These are phyloP conservation scores for Coelastrella sp. DNA, from an alignment of 139 green algal genomes.

Conservation along the genomic window DNA sequence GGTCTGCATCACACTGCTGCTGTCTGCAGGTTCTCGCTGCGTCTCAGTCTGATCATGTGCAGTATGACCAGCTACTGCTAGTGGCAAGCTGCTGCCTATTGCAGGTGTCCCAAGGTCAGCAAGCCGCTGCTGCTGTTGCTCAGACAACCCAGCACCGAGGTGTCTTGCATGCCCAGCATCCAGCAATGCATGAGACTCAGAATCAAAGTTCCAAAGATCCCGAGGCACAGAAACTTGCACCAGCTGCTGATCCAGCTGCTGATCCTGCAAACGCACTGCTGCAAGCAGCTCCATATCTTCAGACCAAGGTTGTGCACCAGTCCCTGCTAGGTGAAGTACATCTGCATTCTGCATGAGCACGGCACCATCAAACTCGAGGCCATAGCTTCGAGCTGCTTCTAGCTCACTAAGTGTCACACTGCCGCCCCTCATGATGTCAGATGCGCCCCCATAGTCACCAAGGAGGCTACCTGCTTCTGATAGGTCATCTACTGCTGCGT, in stretches of 20 bases:
- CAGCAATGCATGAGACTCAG: no score
- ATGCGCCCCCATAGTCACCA: background rate
- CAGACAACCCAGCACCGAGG: background rate
- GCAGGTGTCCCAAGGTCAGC: background rate
- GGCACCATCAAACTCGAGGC: conserved; percentile 27
- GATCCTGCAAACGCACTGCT: conserved; percentile 26
- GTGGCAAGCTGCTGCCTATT: background rate
- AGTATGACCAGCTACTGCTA: background rate
- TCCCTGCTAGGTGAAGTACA: background rate
- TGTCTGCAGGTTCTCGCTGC: background rate
- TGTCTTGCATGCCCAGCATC: background rate
- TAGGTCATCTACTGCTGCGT: no score
- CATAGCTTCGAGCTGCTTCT: conserved; percentile 8
- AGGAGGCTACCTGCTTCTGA: conserved; percentile 1
- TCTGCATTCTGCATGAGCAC: background rate
- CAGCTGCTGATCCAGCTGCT: background rate
- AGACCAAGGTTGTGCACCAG: background rate
- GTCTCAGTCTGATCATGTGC: background rate
- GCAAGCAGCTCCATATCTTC: background rate
- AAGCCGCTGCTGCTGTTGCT: conserved; percentile 40
- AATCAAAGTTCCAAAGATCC: no score
- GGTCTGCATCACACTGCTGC: background rate
- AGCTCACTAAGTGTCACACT: background rate
- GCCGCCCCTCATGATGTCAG: background rate
- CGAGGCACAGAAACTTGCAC: background rate